Conservation (phyloP, 2,329 filamentous ascomycete species). For the Phyllosticta citrichinensis region DNA sequence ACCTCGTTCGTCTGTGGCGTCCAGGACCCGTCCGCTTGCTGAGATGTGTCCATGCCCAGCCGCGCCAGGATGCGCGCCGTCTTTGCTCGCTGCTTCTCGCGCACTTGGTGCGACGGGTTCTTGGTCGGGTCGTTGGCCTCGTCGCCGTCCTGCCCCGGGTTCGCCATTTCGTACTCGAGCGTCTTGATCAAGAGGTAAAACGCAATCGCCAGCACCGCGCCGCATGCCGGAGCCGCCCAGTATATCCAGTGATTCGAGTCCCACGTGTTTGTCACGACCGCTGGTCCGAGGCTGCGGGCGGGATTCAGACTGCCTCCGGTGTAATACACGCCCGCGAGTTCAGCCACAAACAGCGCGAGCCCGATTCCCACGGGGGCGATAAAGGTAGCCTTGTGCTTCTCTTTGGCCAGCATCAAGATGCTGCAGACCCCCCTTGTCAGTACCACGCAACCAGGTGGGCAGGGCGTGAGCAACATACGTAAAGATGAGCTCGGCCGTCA, state of each 20-base stretch:
- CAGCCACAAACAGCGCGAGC: constrained; percentile 17
- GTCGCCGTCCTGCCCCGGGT: constrained; percentile 31
- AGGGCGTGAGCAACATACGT: constrained; percentile 20
- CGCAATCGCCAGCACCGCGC: constrained; percentile 25
- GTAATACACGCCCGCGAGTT: constrained; percentile 25
- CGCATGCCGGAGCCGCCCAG: constrained; percentile 37
- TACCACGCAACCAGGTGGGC: constrained; percentile 18
- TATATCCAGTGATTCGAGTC: constrained; percentile 38
- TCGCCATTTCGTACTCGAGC: constrained; percentile 33
- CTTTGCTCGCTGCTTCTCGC: constrained; percentile 10
- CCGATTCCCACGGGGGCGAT: constrained; percentile 18
- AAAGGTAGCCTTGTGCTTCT: constrained; percentile 23
- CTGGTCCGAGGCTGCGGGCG: constrained; percentile 36
- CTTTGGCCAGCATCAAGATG: constrained; percentile 20
- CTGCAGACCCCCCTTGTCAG: constrained; percentile 17
- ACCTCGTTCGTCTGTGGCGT: not conserved
- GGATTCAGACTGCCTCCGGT: constrained; percentile 39
- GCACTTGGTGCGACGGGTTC: constrained; percentile 9
- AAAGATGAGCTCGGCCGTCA: constrained; percentile 30
- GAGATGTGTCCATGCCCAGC: constrained; percentile 1
- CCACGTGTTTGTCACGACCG: constrained; percentile 31
- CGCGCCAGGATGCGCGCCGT: constrained; percentile 6
- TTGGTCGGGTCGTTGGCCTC: constrained; percentile 15
- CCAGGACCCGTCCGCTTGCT: not conserved
- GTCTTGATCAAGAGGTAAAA: constrained; percentile 32